phyloP scores from a whole-genome alignment of 2,329 filamentous ascomycete genomes.

The Aspergillus pseudoglaucus region DNA sequence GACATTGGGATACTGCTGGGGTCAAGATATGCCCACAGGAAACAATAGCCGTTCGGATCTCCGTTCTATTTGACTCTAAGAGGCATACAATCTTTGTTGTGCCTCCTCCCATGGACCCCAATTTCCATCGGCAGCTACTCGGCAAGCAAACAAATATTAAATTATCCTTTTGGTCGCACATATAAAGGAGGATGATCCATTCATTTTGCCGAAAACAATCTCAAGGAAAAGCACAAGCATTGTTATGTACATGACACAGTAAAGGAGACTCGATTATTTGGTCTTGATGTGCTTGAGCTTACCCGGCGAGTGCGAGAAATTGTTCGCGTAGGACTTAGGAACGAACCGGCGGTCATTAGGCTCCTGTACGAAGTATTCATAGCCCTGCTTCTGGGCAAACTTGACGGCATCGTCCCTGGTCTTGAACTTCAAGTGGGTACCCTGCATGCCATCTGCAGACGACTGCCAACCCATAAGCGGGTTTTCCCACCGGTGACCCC shows the following conservation, averaged over 20 bases:
- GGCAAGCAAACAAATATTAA: too few relatives aligned
- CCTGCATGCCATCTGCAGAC: constrained; percentile 90
- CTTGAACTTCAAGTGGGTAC: constrained; percentile 83
- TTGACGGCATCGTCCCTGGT: constrained; percentile 88
- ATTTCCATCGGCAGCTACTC: too few relatives aligned
- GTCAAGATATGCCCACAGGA: too few relatives aligned
- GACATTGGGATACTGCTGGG: too few relatives aligned
- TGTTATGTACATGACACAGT: constrained; percentile 34
- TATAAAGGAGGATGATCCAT: background rate
- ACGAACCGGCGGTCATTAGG: constrained; percentile 79
- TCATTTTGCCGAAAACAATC: background rate
- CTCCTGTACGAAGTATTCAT: constrained; percentile 98
- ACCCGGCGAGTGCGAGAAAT: constrained; percentile 78
- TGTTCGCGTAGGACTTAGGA: constrained; percentile 94
- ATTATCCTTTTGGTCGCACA: too few relatives aligned
- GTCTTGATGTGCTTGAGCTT: constrained; percentile 84
- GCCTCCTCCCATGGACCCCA: too few relatives aligned
- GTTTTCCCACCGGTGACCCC: constrained; percentile 98
- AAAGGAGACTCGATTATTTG: constrained; percentile 52
- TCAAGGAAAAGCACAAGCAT: constrained; percentile 13
- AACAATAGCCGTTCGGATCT: too few relatives aligned
- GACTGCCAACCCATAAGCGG: constrained; percentile 98
- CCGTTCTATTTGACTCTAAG: too few relatives aligned
- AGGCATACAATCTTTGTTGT: too few relatives aligned
- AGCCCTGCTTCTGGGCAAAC: constrained; percentile 98